phyloP scores from a whole-genome alignment of 1,284 basidiomycete genomes.

The Cystobasidium pallidum region DNA sequence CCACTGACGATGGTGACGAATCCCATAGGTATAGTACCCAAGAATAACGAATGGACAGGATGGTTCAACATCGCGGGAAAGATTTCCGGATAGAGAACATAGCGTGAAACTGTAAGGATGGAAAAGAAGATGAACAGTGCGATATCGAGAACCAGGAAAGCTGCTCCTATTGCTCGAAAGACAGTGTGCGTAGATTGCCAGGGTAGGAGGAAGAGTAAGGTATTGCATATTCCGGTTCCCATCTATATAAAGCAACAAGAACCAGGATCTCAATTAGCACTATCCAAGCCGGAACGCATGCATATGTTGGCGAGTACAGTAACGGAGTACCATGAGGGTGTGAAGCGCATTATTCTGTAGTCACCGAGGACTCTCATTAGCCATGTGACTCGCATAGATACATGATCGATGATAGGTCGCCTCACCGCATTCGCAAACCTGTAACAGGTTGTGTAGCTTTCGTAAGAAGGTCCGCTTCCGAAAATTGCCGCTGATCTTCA shows the following conservation, averaged over 20 bases:
- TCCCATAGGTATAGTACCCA: constrained; percentile 43
- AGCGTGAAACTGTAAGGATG: constrained; percentile 50
- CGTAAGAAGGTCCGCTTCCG: constrained; percentile 21
- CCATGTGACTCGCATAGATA: background rate
- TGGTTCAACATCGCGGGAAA: constrained; percentile 50
- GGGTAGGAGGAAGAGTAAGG: constrained; percentile 50
- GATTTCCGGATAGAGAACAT: constrained; percentile 50
- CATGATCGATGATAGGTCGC: constrained; percentile 22
- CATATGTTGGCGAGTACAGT: constrained; percentile 40
- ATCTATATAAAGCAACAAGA: constrained; percentile 19
- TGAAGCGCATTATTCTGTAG: constrained; percentile 43
- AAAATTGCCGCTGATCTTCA: background rate
- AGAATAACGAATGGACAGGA: constrained; percentile 51
- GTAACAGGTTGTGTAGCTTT: constrained; percentile 36
- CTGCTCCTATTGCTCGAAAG: constrained; percentile 51
- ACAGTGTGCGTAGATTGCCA: constrained; percentile 49
- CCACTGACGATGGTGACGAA: constrained; percentile 49
- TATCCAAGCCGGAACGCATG: background rate
- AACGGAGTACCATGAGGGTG: constrained; percentile 50
- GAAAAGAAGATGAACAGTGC: constrained; percentile 49
- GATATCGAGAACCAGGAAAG: constrained; percentile 50
- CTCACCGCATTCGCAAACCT: constrained; percentile 38
- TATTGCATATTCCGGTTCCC: constrained; percentile 53
- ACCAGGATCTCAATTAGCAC: background rate
- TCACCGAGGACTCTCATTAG: background rate